Evolutionary conservation across 2,329 filamentous ascomycete genomes (phyloP), one percentile per base, ranked within the genome.

Genomic region (Cercospora sesami): DNA sequence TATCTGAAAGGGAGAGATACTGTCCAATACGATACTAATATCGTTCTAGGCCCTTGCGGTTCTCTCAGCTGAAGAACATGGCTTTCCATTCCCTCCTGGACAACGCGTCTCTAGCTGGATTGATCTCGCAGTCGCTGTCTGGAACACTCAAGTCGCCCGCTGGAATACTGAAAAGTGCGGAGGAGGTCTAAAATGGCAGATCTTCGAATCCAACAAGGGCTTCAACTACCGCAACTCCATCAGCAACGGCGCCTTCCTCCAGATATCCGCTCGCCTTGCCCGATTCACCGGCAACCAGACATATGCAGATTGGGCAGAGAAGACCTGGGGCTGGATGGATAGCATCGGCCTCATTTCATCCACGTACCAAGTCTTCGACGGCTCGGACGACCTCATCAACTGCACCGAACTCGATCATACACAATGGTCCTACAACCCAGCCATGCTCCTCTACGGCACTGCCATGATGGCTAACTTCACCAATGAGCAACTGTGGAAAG

Each of bases 161-260:
- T 94, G 91, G 90, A 89, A 95, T 73, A 81, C 80, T 2, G 74
- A 80, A 0, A 83, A 83, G 0, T 96, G 93, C 78, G 83, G 81
- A 58, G 93, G 93, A 60, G 93, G 93, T 9, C 80, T 96, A 72
- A 87, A 90, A 71, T 96, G 93, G 93, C 93, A 96, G 81, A 91
- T 96, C 69, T 94, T 90, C 81, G 84, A 87, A 12, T 91, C 89
- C 81, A 93, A 93, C 80, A 86, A 71, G 66, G 92, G 92, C 5
- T 88, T 83, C 73, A 79, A 80, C 63, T 87, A 86, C 73, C 87
- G 87, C 72, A 88, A 88, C 72, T 82, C 83, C 23, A 84, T 88
- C 69, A 85, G 84, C 12, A 87, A 87, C 70, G 86, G 86, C 3
- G 85, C 82, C 33, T 83, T 87, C 67, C 87, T 87, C 77, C 84